Evolutionary conservation across 305 asterid genomes (phyloP), one percentile per base, ranked within the genome.

Genomic region (Coffea humblotiana): DNA sequence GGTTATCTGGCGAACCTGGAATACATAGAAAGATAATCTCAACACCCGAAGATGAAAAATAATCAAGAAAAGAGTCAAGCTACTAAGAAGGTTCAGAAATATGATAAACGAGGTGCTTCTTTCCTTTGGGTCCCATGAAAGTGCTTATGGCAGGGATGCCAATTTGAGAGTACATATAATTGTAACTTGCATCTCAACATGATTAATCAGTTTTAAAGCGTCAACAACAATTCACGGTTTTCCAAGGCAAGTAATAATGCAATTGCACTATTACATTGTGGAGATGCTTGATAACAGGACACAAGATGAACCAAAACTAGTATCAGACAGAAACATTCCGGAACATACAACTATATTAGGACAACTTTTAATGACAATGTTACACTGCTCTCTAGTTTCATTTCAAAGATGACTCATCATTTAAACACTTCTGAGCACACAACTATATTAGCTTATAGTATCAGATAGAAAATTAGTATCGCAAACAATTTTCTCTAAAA

Each of bases 1-100:
- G 66, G 98, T 95, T 73, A 95, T 89, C 81, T 95, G 99, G 66
- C 97, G 97, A 75, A 90, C 99, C 99, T 95, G 93, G 69, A 85
- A 89, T 25, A 58, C n/a, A 43, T 7, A 45, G 54, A 67, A 74
- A 72, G 4, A 67, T 3, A 71, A 84, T 23, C 72, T 87, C 75
- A 82, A 84, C 70, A 75, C 68, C 60, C 35, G 35, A 43, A 27
- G 71, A 72, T 8, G 37, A 29, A 29, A 48, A 72, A 19, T 4
- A 10, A 40, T 51, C 32, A 43, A 32, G 15, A 71, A 13, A 76
- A n/a, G 32, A 29, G 49, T 32, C 61, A 21, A 64, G 54, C 48
- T 49, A 29, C 12, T 40, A 3, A 54, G 13, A n/a, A 49, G 10
- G 54, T 49, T 35, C 69, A 21, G 78, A 67, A 58, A 21, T 23